These are phyloP conservation scores for Phytophthora meadii DNA, from an alignment of 352 stramenopile species.

Conservation along the genomic window DNA sequence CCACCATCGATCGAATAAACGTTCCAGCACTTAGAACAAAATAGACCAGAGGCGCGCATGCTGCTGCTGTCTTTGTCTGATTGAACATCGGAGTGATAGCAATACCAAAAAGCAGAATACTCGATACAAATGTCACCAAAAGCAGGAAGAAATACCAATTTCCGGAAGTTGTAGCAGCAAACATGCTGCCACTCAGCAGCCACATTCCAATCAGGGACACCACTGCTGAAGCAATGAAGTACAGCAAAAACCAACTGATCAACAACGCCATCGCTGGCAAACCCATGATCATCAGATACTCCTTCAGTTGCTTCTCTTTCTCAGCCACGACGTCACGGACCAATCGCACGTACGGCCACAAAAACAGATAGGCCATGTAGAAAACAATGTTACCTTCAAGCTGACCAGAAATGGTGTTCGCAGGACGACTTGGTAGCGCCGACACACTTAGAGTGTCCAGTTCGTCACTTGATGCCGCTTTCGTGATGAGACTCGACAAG, in stretches of 20 bases:
- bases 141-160: constrained; percentile 66
- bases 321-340: constrained; percentile 89
- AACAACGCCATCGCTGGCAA: constrained; percentile 74
- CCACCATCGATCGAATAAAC: constrained; percentile 60
- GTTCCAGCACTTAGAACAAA: constrained; percentile 59
- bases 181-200: constrained; percentile 73
- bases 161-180: constrained; percentile 49
- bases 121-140: constrained; percentile 63
- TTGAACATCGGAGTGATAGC: constrained; percentile 80
- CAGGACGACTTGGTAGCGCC: constrained; percentile 50
- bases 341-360: constrained; percentile 89
- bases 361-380: constrained; percentile 77
- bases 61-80: constrained; percentile 71
- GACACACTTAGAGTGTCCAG: constrained; percentile 51
- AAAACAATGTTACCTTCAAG: constrained; percentile 77
- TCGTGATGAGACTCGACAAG: constrained; percentile 41
- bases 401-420: constrained; percentile 46
- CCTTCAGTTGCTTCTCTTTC: constrained; percentile 91
- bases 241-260: constrained; percentile 83
- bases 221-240: constrained; percentile 67
- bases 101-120: constrained; percentile 73
- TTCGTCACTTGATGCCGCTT: constrained; percentile 40
- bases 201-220: constrained; percentile 60
- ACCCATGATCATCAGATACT: constrained; percentile 92
- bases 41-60: constrained; percentile 71